phyloP scores from a whole-genome alignment of 441 rosid genomes.

The Eugenia klotzschiana region DNA sequence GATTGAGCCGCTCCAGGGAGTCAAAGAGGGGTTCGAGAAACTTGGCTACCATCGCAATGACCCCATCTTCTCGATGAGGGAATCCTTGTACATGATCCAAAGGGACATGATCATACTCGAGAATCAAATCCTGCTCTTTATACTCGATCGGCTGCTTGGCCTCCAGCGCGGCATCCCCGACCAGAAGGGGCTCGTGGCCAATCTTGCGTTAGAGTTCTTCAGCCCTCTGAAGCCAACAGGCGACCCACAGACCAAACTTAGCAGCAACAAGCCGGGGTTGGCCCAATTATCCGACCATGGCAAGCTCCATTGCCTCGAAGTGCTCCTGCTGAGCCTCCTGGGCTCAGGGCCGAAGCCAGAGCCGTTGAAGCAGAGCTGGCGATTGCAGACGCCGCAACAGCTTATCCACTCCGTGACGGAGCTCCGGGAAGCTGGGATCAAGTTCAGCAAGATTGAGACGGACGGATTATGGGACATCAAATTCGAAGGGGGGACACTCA shows the following conservation, averaged over 20 bases:
- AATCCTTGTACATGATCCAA: neutral
- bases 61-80: neutral
- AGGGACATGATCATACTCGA: neutral
- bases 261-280: neutral
- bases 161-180: neutral
- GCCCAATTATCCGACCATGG: neutral
- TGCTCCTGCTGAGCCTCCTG: neutral
- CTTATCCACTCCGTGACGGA: neutral
- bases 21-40: neutral
- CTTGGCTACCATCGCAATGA: neutral
- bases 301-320: neutral
- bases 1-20: rapidly evolving
- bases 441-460: neutral
- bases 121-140: neutral
- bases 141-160: neutral
- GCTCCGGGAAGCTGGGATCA: neutral
- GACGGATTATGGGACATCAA: neutral
- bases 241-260: neutral
- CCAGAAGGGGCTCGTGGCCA: neutral
- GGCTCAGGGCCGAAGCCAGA: too few relatives aligned
- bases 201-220: neutral
- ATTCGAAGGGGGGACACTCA: neutral
- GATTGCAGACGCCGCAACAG: too few relatives aligned
- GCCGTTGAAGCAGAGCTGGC: too few relatives aligned
- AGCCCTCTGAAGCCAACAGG: neutral